Evolutionary conservation across 2,329 filamentous ascomycete genomes (phyloP), one percentile per base, ranked within the genome.

Genomic region (Bimuria novae-zelandiae): DNA sequence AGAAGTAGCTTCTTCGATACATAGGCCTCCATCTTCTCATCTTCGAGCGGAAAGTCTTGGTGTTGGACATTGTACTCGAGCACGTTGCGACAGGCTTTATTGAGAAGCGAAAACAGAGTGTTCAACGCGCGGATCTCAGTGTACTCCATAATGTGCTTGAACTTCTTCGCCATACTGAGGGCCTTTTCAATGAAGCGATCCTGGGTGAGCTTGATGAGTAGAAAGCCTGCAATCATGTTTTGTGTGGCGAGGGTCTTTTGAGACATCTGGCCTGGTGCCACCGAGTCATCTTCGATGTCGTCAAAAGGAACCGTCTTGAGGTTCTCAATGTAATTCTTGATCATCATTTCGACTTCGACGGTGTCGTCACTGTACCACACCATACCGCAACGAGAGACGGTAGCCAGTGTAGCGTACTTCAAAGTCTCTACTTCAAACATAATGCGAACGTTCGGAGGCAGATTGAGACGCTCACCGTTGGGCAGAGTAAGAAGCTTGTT

Each of bases 351-450:
- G 1, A 93, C 85, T 27, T 91, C 93, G 35, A 99, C 93, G 23
- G 92, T 97, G 69, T 99, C 95, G 67, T 97, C 93, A 71, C 92
- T 99, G 78, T 97, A 99, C 94, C 94, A 99, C 12, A 99, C 95
- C 94, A 99, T 99, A 82, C 94, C 94, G 73, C 94, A 99, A 77
- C 94, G 92, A 86, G 90, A 95, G 69, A 99, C 94, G n/a, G 94
- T 99, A 51, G 94, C 94, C 39, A 99, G 84, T 0, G 94, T 99
- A 32, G 94, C 94, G 71, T 99, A 99, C 71, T 95, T 96, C 55
- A 99, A 81, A 3, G 88, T 97, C 77, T 99, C 95, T 30, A 99
- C 94, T 78, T 99, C 94, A 68, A 99, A 99, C 92, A 99, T 97
- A 76, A 99, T 96, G 62, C 95, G 90, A 22, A 99, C 94, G 68